Evolutionary conservation across 148 eudicot genomes (phyloP).

Genomic region (Chenopodium album): DNA sequence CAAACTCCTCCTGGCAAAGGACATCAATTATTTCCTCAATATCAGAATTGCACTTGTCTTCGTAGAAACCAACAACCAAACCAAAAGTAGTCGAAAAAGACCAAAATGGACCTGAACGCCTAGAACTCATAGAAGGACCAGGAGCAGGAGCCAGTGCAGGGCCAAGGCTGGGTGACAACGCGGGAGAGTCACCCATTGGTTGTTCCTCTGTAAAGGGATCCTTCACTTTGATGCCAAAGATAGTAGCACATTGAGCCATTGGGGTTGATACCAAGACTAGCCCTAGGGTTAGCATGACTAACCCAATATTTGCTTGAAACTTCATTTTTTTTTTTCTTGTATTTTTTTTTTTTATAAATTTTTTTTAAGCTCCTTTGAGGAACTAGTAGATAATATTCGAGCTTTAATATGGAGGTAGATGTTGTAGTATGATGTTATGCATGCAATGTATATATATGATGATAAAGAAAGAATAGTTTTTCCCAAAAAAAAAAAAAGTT

Average conservation of each 20-base stretch:
- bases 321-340: not conserved
- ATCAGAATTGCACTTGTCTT: constrained; percentile 1
- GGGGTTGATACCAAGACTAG: not conserved
- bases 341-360: too few relatives aligned
- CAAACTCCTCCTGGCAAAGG: not conserved
- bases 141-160: constrained; percentile 5
- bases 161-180: not conserved
- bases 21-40: constrained; percentile 12
- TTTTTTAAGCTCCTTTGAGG: not conserved
- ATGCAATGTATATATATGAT: constrained; percentile 1
- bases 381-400: too few relatives aligned
- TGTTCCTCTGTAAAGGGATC: not conserved
- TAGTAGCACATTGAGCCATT: not conserved
- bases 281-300: constrained; percentile 14
- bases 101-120: not conserved
- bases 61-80: constrained; percentile 17
- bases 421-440: not conserved
- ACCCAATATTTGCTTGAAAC: not conserved
- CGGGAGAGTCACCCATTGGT: not conserved
- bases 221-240: not conserved
- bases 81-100: not conserved
- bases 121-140: not conserved
- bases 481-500: not conserved
- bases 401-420: not conserved
- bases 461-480: not conserved